Base-by-base conservation (phyloP, 371 early-diverging fungal genomes). In the Coemansia sp. region DNA sequence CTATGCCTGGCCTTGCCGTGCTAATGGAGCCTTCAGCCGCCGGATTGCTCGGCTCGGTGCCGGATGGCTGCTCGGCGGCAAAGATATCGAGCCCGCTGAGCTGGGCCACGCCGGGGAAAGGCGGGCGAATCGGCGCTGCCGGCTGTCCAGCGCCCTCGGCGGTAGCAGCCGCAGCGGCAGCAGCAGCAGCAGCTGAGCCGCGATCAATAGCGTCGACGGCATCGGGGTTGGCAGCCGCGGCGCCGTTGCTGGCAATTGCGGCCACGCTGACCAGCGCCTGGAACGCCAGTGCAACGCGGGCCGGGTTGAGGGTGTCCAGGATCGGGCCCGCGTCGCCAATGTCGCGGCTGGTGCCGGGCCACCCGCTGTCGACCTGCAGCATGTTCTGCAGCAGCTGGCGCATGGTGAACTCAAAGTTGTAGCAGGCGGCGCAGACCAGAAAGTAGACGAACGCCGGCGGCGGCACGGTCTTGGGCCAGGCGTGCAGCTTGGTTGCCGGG, bases 381-480 rank as follows among this genome's bases (percentile, higher is more conserved):
- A 95, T 69, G 34, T 80, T 77, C 35, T 81, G 83, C 9, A 93
- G 68, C 36, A 92, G 77, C 54, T 87, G 87, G 51, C 88, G 89
- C 43, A 88, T 83, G 7, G 87, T 87, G 66, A 89, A 90, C 33
- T 94, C 96, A 10, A 90, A 81, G 67, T 91, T 90, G 16, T 87
- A 83, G 68, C 88, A 85, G 16, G 90, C 81, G 6, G 91, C 83
- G 80, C 90, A 92, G 52, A 90, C 90, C 4, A 91, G 83, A 41
- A 95, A 85, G 30, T 90, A 87, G 11, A 92, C 87, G 72, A 92
- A 90, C 14, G 88, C 83, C 42, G 90, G 87, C 33, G 90, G 69
- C 16, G 86, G 81, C 11, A 86, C 83, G 20, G 92, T 94, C 40
- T 87, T 75, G 11, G 94, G 90, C 43, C 85, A 77, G 4, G 90